These are phyloP conservation scores for Phytopythium mirpurense DNA, from an alignment of 352 stramenopile species.

Conservation along the genomic window DNA sequence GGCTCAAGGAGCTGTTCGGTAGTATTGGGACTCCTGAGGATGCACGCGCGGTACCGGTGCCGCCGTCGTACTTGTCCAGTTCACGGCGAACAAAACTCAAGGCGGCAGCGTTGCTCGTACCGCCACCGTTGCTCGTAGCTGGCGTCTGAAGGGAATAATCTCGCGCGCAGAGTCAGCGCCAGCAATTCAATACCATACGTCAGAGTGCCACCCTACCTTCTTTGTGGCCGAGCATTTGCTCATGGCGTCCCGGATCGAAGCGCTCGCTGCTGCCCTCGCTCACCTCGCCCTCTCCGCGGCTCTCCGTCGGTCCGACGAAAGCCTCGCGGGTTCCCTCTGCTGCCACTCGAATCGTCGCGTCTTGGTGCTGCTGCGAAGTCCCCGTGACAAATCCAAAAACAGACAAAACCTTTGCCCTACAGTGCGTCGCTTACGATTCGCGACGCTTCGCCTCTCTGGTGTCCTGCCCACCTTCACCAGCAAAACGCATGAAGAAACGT, in stretches of 20 bases:
- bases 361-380: background rate
- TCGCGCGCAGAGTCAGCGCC: no score
- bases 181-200: no score
- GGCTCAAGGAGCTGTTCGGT: background rate
- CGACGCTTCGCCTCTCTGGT: conserved; percentile 1
- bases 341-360: conserved; percentile 5
- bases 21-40: conserved; percentile 2
- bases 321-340: background rate
- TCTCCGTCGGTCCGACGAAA: background rate
- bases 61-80: conserved; percentile 55
- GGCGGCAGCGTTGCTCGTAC: conserved; percentile 25
- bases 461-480: background rate
- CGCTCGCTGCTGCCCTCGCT: background rate
- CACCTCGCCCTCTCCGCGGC: background rate
- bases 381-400: background rate
- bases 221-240: background rate
- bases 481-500: background rate
- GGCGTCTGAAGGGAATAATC: background rate
- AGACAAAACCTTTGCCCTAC: background rate
- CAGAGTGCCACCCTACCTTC: background rate
- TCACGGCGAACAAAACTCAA: conserved; percentile 53
- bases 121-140: background rate
- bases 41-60: conserved; percentile 17
- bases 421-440: conserved; percentile 4
- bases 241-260: background rate